A percentile compares a stretch with the other conserved stretches of the same genome.
These are phyloP conservation scores for Ceraceosorus guamensis DNA, from an alignment of 1,284 basidiomycete species.

Conservation along the genomic window DNA sequence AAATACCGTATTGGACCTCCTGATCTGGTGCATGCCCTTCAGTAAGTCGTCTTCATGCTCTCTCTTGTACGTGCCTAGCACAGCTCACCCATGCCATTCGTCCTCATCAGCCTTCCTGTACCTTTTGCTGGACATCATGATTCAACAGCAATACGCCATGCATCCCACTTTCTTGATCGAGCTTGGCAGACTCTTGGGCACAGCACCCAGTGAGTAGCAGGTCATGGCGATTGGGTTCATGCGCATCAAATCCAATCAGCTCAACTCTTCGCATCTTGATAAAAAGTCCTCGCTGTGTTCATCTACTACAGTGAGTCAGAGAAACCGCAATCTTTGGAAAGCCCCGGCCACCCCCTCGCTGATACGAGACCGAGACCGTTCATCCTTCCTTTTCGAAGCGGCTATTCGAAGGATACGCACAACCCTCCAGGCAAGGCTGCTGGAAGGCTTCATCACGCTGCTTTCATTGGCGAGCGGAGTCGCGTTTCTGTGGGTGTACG, in stretches of 20 bases:
- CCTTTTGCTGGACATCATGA: conserved; percentile 39
- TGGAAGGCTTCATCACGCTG: background rate
- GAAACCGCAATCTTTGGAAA: background rate
- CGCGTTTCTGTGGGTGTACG: conserved; percentile 4
- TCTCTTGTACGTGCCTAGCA: too few relatives aligned
- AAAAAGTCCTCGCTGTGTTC: conserved; percentile 27
- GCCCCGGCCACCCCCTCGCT: too few relatives aligned
- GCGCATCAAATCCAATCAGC: background rate
- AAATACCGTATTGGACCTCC: too few relatives aligned
- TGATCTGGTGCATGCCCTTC: conserved; percentile 32
- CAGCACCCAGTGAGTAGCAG: conserved; percentile 30
- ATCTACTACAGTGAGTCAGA: conserved; percentile 26
- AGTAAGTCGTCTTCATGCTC: too few relatives aligned
- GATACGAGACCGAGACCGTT: background rate
- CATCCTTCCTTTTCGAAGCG: background rate
- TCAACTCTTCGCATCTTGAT: too few relatives aligned
- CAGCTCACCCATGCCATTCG: too few relatives aligned
- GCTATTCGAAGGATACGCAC: background rate
- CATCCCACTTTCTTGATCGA: conserved; percentile 24
- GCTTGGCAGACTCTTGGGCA: conserved; percentile 14
- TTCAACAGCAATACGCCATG: conserved; percentile 44
- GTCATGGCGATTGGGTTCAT: background rate
- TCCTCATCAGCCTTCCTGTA: conserved; percentile 29
- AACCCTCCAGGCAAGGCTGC: background rate
- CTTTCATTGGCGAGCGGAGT: background rate